Evolutionary conservation across 2,329 filamentous ascomycete species (phyloP), one percentile per base, ranked within the genome.

Genomic region (Talaromyces sp.): DNA sequence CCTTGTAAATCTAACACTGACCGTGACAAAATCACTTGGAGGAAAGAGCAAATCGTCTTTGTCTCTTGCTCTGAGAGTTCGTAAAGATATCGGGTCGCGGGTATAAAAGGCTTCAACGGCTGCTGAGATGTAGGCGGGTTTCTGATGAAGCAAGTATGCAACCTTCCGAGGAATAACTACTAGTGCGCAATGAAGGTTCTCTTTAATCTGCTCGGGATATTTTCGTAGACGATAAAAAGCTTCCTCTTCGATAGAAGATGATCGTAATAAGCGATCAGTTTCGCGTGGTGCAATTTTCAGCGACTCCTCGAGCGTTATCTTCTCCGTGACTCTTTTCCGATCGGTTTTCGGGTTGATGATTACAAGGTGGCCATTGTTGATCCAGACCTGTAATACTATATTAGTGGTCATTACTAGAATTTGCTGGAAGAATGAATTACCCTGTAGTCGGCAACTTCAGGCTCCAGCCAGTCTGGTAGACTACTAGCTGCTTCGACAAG

Each of bases 31-130:
- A 73, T 98, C 94, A 54, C 84, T 78, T 0, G 93, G 93, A 3
- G 88, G 84, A 71, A 99, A 96, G 2, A 77, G 73, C 2, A 93
- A 81, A 0, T 80, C 76, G 0, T 76, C 79, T 0, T 85, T 76
- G 39, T 85, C 82, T 62, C 84, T 80, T 2, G 84, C 83, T 63
- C 88, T 80, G 3, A 97, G 80, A 0, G 88, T 86, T 63, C 89
- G 89, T 50, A 97, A 78, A 0, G 89, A 84, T 65, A 92, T 84
- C 0, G 92, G 89, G 72, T 98, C 93, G 67, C 95, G 88, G 14
- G 97, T 84, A 75, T 98, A 98, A 77, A 99, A 98, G 0, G 90
- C 88, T 76, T 99, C 96, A 2, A 94, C 86, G 1, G 92, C 93
- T 0, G 93, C 88, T 2, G 93, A 89, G 65, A 98, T 88, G 66